These are phyloP conservation scores for Cladosporium velox DNA, from an alignment of 2,329 filamentous ascomycete genomes.

Conservation along the genomic window DNA sequence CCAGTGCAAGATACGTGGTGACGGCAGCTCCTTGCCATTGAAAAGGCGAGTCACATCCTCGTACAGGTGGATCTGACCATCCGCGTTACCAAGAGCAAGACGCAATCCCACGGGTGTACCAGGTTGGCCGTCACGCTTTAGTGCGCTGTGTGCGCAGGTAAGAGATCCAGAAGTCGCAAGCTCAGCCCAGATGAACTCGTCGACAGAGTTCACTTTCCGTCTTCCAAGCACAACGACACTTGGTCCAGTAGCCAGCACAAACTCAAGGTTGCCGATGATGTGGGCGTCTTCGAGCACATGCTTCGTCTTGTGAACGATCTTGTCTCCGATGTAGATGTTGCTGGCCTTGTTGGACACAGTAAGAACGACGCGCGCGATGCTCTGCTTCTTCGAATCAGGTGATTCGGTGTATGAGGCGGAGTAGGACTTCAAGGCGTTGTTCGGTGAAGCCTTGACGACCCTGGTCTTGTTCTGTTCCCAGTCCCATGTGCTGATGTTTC, in stretches of 20 bases:
- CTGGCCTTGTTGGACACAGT: conserved; percentile 12
- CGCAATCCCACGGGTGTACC: conserved; percentile 40
- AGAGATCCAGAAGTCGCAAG: conserved; percentile 62
- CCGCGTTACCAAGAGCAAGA: conserved; percentile 73
- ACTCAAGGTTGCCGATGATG: conserved; percentile 56
- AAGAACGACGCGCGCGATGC: conserved; percentile 5
- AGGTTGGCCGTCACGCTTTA: conserved; percentile 11
- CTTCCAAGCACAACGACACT: conserved; percentile 64
- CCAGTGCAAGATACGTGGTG: conserved; percentile 79
- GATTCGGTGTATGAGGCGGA: conserved; percentile 2
- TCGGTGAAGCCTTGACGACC: conserved; percentile 1
- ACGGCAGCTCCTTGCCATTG: conserved; percentile 35
- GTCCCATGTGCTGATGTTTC: conserved; percentile 59
- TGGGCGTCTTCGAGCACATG: conserved; percentile 41
- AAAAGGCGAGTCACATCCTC: conserved; percentile 44
- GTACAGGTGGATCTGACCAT: conserved; percentile 80
- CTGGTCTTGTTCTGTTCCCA: conserved; percentile 44
- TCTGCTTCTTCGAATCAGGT: conserved; percentile 8
- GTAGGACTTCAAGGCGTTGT: conserved; percentile 1
- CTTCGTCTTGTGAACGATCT: conserved; percentile 41
- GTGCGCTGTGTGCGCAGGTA: conserved; percentile 63
- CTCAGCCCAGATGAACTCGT: conserved; percentile 56
- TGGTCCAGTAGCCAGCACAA: conserved; percentile 59
- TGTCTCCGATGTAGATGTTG: conserved; percentile 39
- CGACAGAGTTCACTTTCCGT: conserved; percentile 36